These are phyloP conservation scores for Pistacia integerrima DNA, from an alignment of 345 rosid species.

Conservation along the genomic window DNA sequence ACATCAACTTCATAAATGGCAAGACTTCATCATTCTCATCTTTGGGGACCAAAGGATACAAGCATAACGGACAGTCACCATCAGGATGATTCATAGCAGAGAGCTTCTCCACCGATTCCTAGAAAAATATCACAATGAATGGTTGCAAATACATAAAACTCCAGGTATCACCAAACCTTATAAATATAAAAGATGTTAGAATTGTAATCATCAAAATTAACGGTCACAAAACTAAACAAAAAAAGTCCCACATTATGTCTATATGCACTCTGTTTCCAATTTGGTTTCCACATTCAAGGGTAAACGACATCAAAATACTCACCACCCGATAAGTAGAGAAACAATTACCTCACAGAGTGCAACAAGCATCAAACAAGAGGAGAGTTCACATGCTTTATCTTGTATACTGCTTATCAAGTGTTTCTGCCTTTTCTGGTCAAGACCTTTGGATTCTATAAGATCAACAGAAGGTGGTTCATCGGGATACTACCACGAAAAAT, in stretches of 20 bases:
- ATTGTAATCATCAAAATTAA: not conserved
- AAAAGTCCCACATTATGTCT: not conserved
- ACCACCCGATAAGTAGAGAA: not conserved
- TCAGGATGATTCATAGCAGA: conserved; percentile 88
- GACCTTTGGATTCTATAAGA: conserved; percentile 81
- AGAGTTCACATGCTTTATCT: conserved; percentile 60
- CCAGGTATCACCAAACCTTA: not conserved
- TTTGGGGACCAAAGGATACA: conserved; percentile 65
- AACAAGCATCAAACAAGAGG: conserved; percentile 77
- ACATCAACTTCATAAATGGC: conserved; percentile 98
- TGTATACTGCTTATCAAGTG: conserved; percentile 49
- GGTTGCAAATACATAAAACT: not conserved
- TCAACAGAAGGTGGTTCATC: conserved; percentile 65
- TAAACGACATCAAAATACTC: not conserved
- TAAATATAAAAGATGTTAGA: not conserved
- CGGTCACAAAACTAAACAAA: not conserved
- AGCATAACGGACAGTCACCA: conserved; percentile 84
- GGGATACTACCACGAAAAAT: conserved; percentile 61
- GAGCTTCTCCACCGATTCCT: conserved; percentile 90
- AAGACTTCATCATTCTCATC: conserved; percentile 41
- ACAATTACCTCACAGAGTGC: conserved; percentile 85
- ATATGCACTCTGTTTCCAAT: not conserved
- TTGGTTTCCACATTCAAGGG: not conserved
- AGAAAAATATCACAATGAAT: conserved; percentile 27
- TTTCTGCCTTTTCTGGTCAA: conserved; percentile 70